Percentiles rank a stretch among this genome's conserved stretches.
Conservation (phyloP, 2,329 filamentous ascomycete species). For the Trichoderma citrinoviride region DNA sequence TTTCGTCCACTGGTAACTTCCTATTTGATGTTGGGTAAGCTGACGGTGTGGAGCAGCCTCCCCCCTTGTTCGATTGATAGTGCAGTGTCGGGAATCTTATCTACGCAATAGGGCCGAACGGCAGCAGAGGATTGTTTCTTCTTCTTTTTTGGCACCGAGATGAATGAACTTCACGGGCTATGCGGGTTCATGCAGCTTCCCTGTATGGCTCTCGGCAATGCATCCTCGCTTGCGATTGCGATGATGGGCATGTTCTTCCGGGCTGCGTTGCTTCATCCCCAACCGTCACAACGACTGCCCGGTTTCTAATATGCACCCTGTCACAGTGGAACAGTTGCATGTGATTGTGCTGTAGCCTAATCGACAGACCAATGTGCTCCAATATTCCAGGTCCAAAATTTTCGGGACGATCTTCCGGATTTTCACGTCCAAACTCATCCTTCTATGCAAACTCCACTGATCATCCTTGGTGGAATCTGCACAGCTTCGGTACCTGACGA, state of each 20-base stretch:
- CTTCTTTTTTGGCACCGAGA: background rate
- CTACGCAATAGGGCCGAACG: conserved; percentile 9
- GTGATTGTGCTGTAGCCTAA: no score
- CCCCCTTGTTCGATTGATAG: background rate
- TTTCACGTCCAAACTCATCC: background rate
- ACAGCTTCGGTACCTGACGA: no score
- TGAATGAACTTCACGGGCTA: background rate
- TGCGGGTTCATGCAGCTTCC: background rate
- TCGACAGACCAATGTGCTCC: no score
- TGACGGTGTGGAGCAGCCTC: background rate
- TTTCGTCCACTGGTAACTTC: background rate
- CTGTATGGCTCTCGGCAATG: background rate
- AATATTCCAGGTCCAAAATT: background rate
- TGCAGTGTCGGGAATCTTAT: background rate
- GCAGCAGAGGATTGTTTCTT: background rate
- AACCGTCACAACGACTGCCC: background rate
- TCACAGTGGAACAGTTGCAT: no score
- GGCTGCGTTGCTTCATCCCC: background rate
- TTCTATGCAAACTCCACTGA: background rate
- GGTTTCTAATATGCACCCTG: background rate
- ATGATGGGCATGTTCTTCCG: background rate
- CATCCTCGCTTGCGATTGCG: background rate
- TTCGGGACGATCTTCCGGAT: conserved; percentile 5
- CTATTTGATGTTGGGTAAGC: conserved; percentile 10
- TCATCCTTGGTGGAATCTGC: background rate